phyloP scores from a whole-genome alignment of 352 stramenopile genomes.

The Phytophthora sp. region DNA sequence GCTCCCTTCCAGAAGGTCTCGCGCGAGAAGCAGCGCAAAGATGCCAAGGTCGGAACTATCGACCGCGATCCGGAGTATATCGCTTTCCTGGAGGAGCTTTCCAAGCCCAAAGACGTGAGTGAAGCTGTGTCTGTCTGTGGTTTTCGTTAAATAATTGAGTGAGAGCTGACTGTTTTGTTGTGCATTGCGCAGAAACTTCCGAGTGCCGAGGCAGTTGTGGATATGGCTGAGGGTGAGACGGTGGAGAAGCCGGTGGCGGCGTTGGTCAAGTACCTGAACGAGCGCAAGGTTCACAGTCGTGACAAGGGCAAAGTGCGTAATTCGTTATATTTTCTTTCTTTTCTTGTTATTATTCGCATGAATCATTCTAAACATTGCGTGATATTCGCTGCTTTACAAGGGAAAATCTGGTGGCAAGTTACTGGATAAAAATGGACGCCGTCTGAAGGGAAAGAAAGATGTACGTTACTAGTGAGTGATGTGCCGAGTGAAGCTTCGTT shows the following conservation, averaged over 20 bases:
- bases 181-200: slow-evolving; percentile 63
- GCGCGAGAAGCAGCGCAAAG: slow-evolving; percentile 80
- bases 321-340: not conserved
- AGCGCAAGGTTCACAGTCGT: slow-evolving; percentile 64
- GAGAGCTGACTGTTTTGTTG: slow-evolving; percentile 16
- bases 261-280: slow-evolving; percentile 86
- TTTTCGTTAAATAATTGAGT: not conserved
- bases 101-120: slow-evolving; percentile 68
- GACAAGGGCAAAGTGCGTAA: slow-evolving; percentile 71
- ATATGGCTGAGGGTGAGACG: slow-evolving; percentile 57
- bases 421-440: slow-evolving; percentile 50
- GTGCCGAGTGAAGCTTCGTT: not conserved
- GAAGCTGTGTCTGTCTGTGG: not conserved
- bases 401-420: slow-evolving; percentile 42
- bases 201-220: slow-evolving; percentile 61
- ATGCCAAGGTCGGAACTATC: slow-evolving; percentile 78
- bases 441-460: slow-evolving; percentile 56
- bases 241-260: slow-evolving; percentile 74
- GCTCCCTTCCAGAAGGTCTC: slow-evolving; percentile 84
- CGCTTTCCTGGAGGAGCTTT: slow-evolving; percentile 74
- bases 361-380: not conserved
- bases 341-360: not conserved
- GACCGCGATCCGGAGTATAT: slow-evolving; percentile 77
- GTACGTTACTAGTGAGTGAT: slow-evolving; percentile 16
- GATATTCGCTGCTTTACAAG: slow-evolving; percentile 30